Base-by-base conservation (phyloP, 495 filamentous ascomycete genomes). In the Staphylotrichum tortipilum region DNA sequence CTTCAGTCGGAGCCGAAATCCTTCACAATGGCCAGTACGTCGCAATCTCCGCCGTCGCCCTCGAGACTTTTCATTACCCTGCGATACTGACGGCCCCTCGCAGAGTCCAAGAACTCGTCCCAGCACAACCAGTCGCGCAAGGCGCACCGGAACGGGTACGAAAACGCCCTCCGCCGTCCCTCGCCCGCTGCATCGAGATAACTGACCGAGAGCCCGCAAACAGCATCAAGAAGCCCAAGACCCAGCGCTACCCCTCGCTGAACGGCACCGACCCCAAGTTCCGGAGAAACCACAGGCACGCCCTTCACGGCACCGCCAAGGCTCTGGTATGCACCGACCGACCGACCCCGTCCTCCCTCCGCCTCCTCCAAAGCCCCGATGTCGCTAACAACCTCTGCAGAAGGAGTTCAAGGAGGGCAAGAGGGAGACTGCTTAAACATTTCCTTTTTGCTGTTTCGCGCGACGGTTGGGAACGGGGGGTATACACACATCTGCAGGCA, bases 191-290 rank as follows among this genome's bases (percentile, higher is more conserved):
- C 41, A 58, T 31, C 29, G 28, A 28, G 17, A 47, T 17, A 21
- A 45, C 60, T 61, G 42, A 63, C 46, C 11, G 11, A 21, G 24
- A 47, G 18, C 44, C 24, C 18, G 31, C 31, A 57, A n/a, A 29
- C 71, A 95, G 92, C 78, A 97, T 98, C 83, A 97, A 97, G 86
- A 96, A 95, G 83, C 94, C 94, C 39, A 97, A 94, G 81, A 97
- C 92, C 70, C 80, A 90, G 75, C 80, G 92, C 79, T 98, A 98
- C 78, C 92, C 94, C 57, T 96, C 91, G 66, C 82, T 97, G 60
- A 95, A 95, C 64, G 92, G 92, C 69, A 95, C 91, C 66, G 92
- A 98, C 78, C 88, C 92, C 68, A 98, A 98, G 83, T 98, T 97
- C 82, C 84, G 92, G 72, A 82, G 92, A 75, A 98, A 98, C 79